Conservation (phyloP, 2,329 filamentous ascomycete species). For the Piedraia hortae region DNA sequence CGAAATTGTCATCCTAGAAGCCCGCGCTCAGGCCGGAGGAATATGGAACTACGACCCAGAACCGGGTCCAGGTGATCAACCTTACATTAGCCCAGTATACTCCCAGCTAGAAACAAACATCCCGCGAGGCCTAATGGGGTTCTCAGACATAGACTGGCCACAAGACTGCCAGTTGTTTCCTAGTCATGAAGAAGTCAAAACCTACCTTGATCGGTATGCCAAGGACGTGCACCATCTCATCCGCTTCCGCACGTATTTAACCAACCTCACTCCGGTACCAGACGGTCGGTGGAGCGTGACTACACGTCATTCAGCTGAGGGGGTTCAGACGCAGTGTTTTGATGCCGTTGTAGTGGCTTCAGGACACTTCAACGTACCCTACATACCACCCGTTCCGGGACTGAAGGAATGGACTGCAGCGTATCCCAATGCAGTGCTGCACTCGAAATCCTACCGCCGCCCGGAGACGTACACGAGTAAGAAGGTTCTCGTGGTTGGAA, state of each 20-base stretch:
- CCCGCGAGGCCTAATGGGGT: conserved; percentile 54
- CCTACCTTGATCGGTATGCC: conserved; percentile 49
- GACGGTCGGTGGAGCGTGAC: conserved; percentile 30
- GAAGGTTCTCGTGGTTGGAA: conserved; percentile 64
- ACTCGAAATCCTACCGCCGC: conserved; percentile 51
- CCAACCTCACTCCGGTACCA: conserved; percentile 21
- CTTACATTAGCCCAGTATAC: conserved; percentile 66
- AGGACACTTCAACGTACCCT: conserved; percentile 21
- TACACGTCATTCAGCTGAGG: conserved; percentile 13
- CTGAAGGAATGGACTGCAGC: conserved; percentile 16
- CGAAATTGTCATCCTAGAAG: conserved; percentile 53
- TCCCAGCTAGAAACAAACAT: conserved; percentile 67
- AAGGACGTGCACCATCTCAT: conserved; percentile 39
- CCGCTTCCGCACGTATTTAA: conserved; percentile 41
- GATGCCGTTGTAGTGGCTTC: conserved; percentile 22
- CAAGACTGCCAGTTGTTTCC: conserved; percentile 45
- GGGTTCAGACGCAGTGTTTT: conserved; percentile 22
- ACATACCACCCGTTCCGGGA: conserved; percentile 16
- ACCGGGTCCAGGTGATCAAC: conserved; percentile 9
- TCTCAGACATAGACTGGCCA: conserved; percentile 30
- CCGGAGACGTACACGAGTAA: conserved; percentile 32
- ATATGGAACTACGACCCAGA: conserved; percentile 53
- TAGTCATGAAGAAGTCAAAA: conserved; percentile 36
- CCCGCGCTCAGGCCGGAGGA: conserved; percentile 48
- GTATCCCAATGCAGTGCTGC: conserved; percentile 16